Percentiles rank a stretch among this genome's conserved stretches.
Evolutionary conservation across 805 yeast species (phyloP).

Genomic region (Diddensiella transvaalensis): DNA sequence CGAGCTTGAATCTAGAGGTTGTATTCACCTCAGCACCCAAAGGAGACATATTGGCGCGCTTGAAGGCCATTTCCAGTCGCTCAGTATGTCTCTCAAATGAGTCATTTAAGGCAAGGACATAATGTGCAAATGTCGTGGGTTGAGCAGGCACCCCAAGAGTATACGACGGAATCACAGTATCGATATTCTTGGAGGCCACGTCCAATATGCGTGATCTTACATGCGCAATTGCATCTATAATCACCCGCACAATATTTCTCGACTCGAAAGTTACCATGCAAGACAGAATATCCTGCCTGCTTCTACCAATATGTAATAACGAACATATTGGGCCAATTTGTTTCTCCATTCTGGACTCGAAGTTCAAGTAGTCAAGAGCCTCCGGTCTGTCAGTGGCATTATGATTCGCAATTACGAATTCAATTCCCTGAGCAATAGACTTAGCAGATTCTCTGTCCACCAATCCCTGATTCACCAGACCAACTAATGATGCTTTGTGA

Average conservation of each 20-base stretch:
- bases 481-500: conserved; percentile 11
- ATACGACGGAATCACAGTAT: conserved; percentile 14
- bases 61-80: conserved; percentile 12
- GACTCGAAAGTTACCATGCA: conserved; percentile 3
- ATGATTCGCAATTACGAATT: conserved; percentile 5
- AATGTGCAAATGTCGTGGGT: conserved; percentile 15
- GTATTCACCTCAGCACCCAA: conserved; percentile 16
- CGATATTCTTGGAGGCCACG: conserved; percentile 8
- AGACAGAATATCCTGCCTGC: conserved; percentile 14
- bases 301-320: conserved; percentile 13
- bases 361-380: conserved; percentile 12
- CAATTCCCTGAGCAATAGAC: conserved; percentile 9
- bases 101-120: conserved; percentile 11
- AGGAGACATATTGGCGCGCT: conserved; percentile 8
- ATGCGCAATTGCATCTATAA: conserved; percentile 2
- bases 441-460: conserved; percentile 7
- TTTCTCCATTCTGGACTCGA: conserved; percentile 9
- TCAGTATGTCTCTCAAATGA: conserved; percentile 8
- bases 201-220: conserved; percentile 5
- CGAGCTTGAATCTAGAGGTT: conserved; percentile 13
- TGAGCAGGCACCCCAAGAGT: conserved; percentile 17
- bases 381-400: conserved; percentile 8
- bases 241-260: conserved; percentile 1
- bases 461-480: conserved; percentile 6
- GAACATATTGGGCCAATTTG: conserved; percentile 10